These are phyloP conservation scores for Fraxinus platypoda DNA, from an alignment of 305 asterid genomes.

Conservation along the genomic window DNA sequence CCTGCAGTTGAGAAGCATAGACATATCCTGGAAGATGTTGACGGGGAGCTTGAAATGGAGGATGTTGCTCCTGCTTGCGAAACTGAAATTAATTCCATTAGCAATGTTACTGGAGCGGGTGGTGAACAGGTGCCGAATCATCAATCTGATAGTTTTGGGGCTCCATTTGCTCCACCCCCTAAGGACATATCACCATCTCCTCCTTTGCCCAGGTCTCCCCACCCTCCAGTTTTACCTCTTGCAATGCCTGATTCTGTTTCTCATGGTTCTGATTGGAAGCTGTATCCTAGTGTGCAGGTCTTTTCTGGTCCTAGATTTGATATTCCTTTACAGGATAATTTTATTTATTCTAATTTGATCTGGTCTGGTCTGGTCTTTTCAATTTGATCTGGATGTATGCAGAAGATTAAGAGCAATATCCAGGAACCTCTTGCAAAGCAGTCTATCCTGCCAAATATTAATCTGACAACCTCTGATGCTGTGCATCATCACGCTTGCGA, in stretches of 20 bases:
- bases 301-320: constrained; percentile 13
- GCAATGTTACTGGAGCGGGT: constrained; percentile 32
- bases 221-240: constrained; percentile 39
- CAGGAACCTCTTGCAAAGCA: constrained; percentile 32
- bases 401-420: constrained; percentile 28
- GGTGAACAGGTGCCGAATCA: constrained; percentile 33
- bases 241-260: constrained; percentile 36
- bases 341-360: not conserved
- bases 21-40: constrained; percentile 87
- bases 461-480: constrained; percentile 22
- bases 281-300: constrained; percentile 55
- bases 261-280: constrained; percentile 41
- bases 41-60: constrained; percentile 97
- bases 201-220: constrained; percentile 41
- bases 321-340: not conserved
- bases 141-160: constrained; percentile 34
- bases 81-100: constrained; percentile 41
- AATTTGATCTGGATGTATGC: constrained; percentile 31
- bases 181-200: constrained; percentile 43
- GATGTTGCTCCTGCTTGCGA: constrained; percentile 79
- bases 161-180: constrained; percentile 44
- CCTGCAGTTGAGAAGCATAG: constrained; percentile 60
- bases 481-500: constrained; percentile 35
- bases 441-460: constrained; percentile 28
- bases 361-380: not conserved